These are phyloP conservation scores for Solanum bulbocastanum DNA, from an alignment of 257 asterid species.

Conservation along the genomic window DNA sequence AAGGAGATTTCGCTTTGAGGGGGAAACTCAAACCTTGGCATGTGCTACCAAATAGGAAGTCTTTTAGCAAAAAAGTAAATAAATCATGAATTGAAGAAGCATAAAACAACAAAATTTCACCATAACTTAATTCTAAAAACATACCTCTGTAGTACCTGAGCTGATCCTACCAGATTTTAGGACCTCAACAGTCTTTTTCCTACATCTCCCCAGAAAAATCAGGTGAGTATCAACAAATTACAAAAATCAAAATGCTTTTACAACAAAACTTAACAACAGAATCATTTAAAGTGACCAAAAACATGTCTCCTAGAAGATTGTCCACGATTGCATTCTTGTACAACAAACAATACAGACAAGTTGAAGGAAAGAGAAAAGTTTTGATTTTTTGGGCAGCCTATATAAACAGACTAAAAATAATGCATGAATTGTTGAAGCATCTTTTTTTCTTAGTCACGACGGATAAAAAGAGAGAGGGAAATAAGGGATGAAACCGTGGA, in stretches of 20 bases:
- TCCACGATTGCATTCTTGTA: neutral
- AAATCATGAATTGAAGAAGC: neutral
- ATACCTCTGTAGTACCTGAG: slow-evolving; percentile 71
- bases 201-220: neutral
- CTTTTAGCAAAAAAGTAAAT: neutral
- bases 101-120: neutral
- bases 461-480: neutral
- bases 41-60: neutral
- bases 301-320: neutral
- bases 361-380: neutral
- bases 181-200: slow-evolving; percentile 47
- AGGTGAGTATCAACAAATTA: neutral
- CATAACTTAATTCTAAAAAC: neutral
- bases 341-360: neutral
- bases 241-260: neutral
- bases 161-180: slow-evolving; percentile 53
- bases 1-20: neutral
- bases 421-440: neutral
- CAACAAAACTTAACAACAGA: neutral
- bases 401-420: neutral
- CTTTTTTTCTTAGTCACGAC: neutral
- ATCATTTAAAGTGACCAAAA: neutral
- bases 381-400: neutral
- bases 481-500: neutral
- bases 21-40: neutral